Evolutionary conservation across 768 basidiomycete genomes (phyloP).

Genomic region (Hirschioporus abietinus): DNA sequence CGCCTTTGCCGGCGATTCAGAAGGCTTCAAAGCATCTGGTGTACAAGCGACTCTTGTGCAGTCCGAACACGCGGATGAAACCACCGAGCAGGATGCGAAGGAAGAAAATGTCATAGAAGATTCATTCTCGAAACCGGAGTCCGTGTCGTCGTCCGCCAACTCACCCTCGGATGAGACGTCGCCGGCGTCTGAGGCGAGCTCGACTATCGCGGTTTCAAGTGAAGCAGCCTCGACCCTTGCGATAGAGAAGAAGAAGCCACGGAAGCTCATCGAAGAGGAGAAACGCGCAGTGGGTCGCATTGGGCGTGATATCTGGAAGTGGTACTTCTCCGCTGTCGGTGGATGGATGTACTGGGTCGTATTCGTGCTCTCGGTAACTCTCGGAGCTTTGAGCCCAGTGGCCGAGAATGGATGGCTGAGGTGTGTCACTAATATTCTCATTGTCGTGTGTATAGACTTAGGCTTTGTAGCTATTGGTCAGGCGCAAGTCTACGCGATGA

Average conservation of each 20-base stretch:
- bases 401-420: slow-evolving; percentile 69
- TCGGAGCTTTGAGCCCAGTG: slow-evolving; percentile 62
- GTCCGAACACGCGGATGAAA: slow-evolving; percentile 29
- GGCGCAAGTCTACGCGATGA: slow-evolving; percentile 38
- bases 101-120: slow-evolving; percentile 38
- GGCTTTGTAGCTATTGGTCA: slow-evolving; percentile 47
- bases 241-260: slow-evolving; percentile 44
- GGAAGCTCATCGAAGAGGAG: slow-evolving; percentile 85
- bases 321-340: slow-evolving; percentile 49
- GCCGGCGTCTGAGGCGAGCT: slow-evolving; percentile 34
- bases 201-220: slow-evolving; percentile 34
- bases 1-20: slow-evolving; percentile 61
- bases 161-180: slow-evolving; percentile 8
- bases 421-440: slow-evolving; percentile 27
- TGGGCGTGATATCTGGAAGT: slow-evolving; percentile 57
- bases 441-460: slow-evolving; percentile 18
- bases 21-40: slow-evolving; percentile 61
- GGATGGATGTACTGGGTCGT: slow-evolving; percentile 49
- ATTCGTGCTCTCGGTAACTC: slow-evolving; percentile 45
- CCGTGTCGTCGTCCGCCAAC: background rate
- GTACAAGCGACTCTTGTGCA: slow-evolving; percentile 65
- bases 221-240: slow-evolving; percentile 20
- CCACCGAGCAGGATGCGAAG: slow-evolving; percentile 22
- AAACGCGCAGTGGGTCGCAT: slow-evolving; percentile 73
- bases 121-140: slow-evolving; percentile 15